phyloP scores from a whole-genome alignment of 345 rosid species.

The Bruguiera sexangula region DNA sequence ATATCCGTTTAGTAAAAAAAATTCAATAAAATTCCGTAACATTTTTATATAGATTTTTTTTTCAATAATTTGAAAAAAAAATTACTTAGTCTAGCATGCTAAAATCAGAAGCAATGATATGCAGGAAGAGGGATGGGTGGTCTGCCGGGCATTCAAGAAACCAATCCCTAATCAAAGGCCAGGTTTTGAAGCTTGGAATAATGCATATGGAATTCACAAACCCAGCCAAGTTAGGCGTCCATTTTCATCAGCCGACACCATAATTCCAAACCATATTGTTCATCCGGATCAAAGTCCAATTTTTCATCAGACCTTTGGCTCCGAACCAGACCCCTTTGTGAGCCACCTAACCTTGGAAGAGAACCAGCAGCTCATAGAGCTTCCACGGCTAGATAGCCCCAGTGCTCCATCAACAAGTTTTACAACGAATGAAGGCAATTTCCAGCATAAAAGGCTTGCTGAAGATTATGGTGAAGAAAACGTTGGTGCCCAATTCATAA shows the following conservation, averaged over 20 bases:
- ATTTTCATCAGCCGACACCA: constrained; percentile 9
- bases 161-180: constrained; percentile 72
- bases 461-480: constrained; percentile 49
- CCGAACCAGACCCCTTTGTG: constrained; percentile 19
- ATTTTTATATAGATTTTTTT: too few species aligned
- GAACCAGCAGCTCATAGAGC: constrained; percentile 39
- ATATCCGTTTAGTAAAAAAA: too few species aligned
- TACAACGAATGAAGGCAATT: constrained; percentile 21
- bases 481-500: constrained; percentile 29
- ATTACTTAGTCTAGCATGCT: too few species aligned
- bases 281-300: constrained; percentile 19
- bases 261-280: background rate
- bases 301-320: constrained; percentile 20
- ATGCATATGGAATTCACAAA: constrained; percentile 39
- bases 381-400: constrained; percentile 74
- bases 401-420: constrained; percentile 46
- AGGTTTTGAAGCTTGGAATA: constrained; percentile 68
- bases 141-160: constrained; percentile 87
- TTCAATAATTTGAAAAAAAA: too few species aligned
- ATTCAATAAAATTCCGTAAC: too few species aligned
- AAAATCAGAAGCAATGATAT: background rate
- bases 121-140: constrained; percentile 99
- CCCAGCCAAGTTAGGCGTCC: constrained; percentile 25
- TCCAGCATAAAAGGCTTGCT: constrained; percentile 5
- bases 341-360: constrained; percentile 27